phyloP scores from a whole-genome alignment of 1,284 basidiomycete species.

The Schizopora paradoxa region DNA sequence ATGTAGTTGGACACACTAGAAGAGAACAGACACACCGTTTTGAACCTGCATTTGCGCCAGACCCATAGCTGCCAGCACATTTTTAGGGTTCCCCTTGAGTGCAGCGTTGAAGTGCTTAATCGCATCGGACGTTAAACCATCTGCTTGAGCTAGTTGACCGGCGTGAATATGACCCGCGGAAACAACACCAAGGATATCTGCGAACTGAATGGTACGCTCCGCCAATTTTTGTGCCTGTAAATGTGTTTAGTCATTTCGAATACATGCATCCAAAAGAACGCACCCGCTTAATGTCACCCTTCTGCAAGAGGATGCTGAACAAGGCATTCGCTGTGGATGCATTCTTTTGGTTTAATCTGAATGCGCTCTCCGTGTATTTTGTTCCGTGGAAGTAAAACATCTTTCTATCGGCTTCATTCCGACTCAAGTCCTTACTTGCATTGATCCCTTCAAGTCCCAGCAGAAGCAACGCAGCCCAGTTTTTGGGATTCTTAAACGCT shows the following conservation, averaged over 20 bases:
- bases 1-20: not conserved
- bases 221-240: constrained; percentile 80
- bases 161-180: constrained; percentile 77
- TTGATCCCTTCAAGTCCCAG: constrained; percentile 84
- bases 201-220: constrained; percentile 88
- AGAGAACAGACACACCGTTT: constrained; percentile 47
- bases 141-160: constrained; percentile 72
- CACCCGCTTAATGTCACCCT: constrained; percentile 51
- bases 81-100: constrained; percentile 66
- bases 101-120: constrained; percentile 73
- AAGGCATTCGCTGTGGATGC: constrained; percentile 75
- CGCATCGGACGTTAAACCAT: constrained; percentile 57
- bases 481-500: constrained; percentile 57
- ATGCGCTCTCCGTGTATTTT: constrained; percentile 65
- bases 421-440: constrained; percentile 68
- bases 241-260: constrained; percentile 10
- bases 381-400: constrained; percentile 60
- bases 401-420: constrained; percentile 38
- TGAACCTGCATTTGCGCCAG: constrained; percentile 82
- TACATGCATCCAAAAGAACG: not conserved
- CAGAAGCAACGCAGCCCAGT: constrained; percentile 73
- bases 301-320: constrained; percentile 68
- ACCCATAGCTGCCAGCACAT: constrained; percentile 76
- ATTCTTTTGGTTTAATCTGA: constrained; percentile 71
- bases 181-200: constrained; percentile 75